phyloP scores from a whole-genome alignment of 148 eudicot genomes.

The Rhododendron molle region DNA sequence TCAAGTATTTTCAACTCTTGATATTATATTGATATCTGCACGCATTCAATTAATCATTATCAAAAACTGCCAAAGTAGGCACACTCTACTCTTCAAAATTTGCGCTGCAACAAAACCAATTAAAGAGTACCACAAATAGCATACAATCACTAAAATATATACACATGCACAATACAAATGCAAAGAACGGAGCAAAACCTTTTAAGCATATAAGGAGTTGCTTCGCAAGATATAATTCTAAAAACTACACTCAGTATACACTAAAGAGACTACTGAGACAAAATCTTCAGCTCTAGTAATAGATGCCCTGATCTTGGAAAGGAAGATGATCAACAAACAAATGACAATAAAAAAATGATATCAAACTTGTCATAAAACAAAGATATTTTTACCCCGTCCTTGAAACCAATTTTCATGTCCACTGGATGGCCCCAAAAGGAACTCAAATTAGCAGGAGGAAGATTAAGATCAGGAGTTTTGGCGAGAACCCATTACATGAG shows the following conservation, averaged over 20 bases:
- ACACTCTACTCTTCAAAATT: not conserved
- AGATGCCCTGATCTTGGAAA: not conserved
- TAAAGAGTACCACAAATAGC: not conserved
- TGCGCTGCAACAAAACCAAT: not conserved
- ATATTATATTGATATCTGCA: not conserved
- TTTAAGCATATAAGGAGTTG: not conserved
- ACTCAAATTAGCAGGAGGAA: not conserved
- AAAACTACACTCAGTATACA: not conserved
- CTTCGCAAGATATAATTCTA: not conserved
- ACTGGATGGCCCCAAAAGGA: not conserved
- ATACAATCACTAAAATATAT: not conserved
- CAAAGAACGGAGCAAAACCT: not conserved
- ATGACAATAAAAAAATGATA: not conserved
- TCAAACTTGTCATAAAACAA: not conserved
- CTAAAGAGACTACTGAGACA: not conserved
- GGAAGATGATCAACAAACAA: not conserved
- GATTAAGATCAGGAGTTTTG: not conserved
- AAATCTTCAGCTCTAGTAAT: not conserved
- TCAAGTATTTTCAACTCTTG: not conserved
- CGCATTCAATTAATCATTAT: not conserved
- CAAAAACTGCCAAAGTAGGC: not conserved
- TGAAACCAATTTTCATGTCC: not conserved
- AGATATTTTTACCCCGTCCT: not conserved
- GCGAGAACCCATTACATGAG: not conserved
- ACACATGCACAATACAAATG: not conserved